phyloP scores from a whole-genome alignment of 257 asterid genomes.

The Eucommia ulmoides region DNA sequence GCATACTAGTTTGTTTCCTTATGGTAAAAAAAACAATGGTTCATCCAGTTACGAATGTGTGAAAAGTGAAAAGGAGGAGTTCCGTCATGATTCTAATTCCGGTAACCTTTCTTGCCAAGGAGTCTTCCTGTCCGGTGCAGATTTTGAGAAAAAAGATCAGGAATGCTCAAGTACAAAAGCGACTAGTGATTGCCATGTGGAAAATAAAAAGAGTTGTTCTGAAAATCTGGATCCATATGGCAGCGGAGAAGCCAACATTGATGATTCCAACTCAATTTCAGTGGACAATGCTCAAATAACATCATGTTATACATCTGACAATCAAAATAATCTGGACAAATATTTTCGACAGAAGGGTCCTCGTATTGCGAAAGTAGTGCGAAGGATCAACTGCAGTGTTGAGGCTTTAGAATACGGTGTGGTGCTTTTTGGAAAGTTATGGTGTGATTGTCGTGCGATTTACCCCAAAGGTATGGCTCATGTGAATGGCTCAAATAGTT shows the following conservation, averaged over 20 bases:
- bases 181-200: slow-evolving; percentile 17
- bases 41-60: slow-evolving; percentile 24
- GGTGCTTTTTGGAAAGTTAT: slow-evolving; percentile 48
- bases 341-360: slow-evolving; percentile 90
- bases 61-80: too few species aligned
- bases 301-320: slow-evolving; percentile 30
- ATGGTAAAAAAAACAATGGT: slow-evolving; percentile 12
- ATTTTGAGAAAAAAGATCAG: slow-evolving; percentile 11
- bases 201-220: slow-evolving; percentile 14
- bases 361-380: slow-evolving; percentile 89
- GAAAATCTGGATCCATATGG: slow-evolving; percentile 17
- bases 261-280: slow-evolving; percentile 31
- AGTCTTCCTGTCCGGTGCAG: too few species aligned
- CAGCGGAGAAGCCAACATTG: slow-evolving; percentile 23
- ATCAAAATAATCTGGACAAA: slow-evolving; percentile 54
- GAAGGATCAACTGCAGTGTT: slow-evolving; percentile 79
- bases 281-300: slow-evolving; percentile 27
- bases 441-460: slow-evolving; percentile 85
- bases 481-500: slow-evolving; percentile 3
- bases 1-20: neutral
- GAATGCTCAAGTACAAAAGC: slow-evolving; percentile 19
- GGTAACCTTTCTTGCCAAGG: too few species aligned
- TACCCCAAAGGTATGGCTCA: slow-evolving; percentile 65
- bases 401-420: slow-evolving; percentile 62
- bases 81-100: too few species aligned